Evolutionary conservation across 2,329 filamentous ascomycete species (phyloP).

Genomic region (Colletotrichum limetticola): DNA sequence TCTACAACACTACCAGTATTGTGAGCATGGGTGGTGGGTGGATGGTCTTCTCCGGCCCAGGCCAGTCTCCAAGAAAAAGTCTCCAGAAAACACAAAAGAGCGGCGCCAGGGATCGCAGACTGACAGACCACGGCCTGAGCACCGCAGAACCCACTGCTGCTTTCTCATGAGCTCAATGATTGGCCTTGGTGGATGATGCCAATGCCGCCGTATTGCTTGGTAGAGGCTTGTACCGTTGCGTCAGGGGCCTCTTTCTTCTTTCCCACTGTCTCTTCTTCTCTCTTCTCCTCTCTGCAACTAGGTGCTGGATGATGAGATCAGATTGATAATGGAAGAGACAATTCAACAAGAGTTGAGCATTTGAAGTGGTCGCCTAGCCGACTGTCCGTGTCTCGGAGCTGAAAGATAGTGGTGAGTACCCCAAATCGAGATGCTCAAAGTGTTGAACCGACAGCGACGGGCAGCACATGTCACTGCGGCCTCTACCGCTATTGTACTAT

Average conservation of each 20-base stretch:
- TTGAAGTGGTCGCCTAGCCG: neutral
- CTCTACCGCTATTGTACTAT: neutral
- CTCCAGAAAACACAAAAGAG: slow-evolving; percentile 1
- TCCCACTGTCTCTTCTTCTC: neutral
- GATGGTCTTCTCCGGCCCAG: neutral
- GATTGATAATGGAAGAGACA: neutral
- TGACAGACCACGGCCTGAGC: neutral
- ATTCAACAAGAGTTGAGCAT: no score
- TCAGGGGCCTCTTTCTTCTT: neutral
- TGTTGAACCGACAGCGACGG: neutral
- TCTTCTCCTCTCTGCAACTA: neutral
- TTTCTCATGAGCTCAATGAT: neutral
- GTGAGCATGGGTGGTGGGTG: no score
- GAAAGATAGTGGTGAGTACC: neutral
- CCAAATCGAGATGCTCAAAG: neutral
- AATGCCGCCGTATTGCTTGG: slow-evolving; percentile 15
- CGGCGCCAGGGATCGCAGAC: neutral
- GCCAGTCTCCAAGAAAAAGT: slow-evolving; percentile 11
- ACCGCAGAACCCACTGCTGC: neutral
- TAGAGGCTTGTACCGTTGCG: slow-evolving; percentile 21
- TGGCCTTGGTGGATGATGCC: neutral
- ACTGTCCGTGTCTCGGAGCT: neutral
- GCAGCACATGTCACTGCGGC: neutral
- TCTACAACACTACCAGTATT: no score
- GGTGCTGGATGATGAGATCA: neutral